Conservation (phyloP, 805 yeast genomes). For the Helenozyma baotianmanensis region DNA sequence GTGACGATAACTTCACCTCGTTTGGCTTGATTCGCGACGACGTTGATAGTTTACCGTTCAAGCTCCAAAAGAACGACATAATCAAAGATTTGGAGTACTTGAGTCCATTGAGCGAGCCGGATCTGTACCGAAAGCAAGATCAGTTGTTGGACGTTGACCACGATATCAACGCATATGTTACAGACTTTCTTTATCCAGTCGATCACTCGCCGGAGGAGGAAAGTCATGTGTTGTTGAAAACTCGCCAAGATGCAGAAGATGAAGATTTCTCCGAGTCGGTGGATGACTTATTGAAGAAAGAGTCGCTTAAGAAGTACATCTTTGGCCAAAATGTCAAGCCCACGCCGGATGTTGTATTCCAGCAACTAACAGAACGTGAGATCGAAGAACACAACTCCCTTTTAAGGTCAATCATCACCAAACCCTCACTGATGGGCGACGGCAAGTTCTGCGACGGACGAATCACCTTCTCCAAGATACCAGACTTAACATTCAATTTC, state of each 20-base stretch:
- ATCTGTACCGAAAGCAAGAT: conserved; percentile 34
- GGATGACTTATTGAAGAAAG: conserved; percentile 1
- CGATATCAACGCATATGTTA: conserved; percentile 21
- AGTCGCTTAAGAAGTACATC: not conserved
- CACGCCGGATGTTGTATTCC: not conserved
- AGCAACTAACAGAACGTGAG: no score
- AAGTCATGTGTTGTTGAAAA: conserved; percentile 1
- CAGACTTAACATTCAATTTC: conserved; percentile 27
- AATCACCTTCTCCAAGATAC: conserved; percentile 21
- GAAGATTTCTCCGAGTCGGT: not conserved
- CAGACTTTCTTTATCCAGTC: conserved; percentile 26
- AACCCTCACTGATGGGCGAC: no score
- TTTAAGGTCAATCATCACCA: no score
- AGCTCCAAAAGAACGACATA: conserved; percentile 44
- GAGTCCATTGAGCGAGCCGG: conserved; percentile 42
- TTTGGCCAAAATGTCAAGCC: conserved; percentile 4
- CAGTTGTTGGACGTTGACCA: conserved; percentile 35
- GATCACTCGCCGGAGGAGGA: conserved; percentile 5
- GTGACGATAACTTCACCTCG: conserved; percentile 61
- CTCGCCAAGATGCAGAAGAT: conserved; percentile 1
- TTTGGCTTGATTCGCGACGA: conserved; percentile 69
- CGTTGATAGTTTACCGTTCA: conserved; percentile 52
- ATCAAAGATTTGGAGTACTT: conserved; percentile 49
- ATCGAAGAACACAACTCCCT: no score
- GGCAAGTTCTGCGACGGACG: conserved; percentile 33